Base-by-base conservation (phyloP, 2,329 filamentous ascomycete genomes). In the Curvularia lunata region DNA sequence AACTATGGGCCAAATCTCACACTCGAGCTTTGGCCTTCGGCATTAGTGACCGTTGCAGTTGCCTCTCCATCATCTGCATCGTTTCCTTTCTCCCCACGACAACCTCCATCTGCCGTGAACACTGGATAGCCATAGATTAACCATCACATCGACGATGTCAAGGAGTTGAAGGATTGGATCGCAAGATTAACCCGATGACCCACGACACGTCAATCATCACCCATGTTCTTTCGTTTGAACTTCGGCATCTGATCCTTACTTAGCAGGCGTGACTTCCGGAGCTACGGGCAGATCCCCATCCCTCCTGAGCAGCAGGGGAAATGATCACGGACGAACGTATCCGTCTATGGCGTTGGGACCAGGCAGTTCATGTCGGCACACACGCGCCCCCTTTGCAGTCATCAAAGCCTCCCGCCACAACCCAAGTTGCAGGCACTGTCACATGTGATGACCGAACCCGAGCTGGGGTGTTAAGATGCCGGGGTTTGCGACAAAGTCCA, bases 181-280 rank as follows among this genome's bases (percentile, higher is more conserved):
- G 52, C 41, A 56, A 56, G 21, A 34, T 52, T 54, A 57, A 27
- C 52, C 61, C 57, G 47, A 52, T n/a, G 51, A 59, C 61, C 53
- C 51, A 51, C 54, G 43, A 58, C 57, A 58, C 61, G 57, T 61
- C 57, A 56, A 43, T 55, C 53, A 55, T 52, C 52, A 62, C 48
- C 49, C 49, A 60, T 56, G 63, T 61, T 62, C 52, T 53, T 53
- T 62, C 61, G 48, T 58, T 52, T 62, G 57, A 59, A 63, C 48
- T 55, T 56, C 67, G 65, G 60, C 45, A 61, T 62, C 45, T 60
- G 53, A 38, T 58, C 56, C 57, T 48, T 48, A 53, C 54, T 49
- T 48, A 56, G 52, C 58, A 48, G 42, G 38, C 37, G 41, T 61
- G 59, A 59, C 54, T 52, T 51, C 60, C 67, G 59, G 53, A 25